Evolutionary conservation across 768 basidiomycete genomes (phyloP).

Genomic region (Boletus bicolor): DNA sequence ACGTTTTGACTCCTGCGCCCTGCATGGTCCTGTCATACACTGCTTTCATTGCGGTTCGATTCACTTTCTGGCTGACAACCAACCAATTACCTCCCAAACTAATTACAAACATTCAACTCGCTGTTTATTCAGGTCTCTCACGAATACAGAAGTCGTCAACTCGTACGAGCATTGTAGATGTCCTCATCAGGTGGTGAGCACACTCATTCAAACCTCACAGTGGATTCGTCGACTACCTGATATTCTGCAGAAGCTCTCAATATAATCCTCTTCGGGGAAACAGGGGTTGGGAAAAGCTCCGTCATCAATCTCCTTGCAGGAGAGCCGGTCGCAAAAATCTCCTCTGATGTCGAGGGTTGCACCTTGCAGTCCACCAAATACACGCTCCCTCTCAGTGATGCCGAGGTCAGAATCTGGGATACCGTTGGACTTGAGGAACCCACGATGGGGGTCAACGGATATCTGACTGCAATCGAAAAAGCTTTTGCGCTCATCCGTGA

Average conservation of each 20-base stretch:
- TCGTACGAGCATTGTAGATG: slow-evolving; percentile 9
- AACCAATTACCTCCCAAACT: neutral
- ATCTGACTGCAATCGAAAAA: slow-evolving; percentile 29
- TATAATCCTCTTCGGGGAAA: slow-evolving; percentile 31
- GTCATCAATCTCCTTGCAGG: slow-evolving; percentile 42
- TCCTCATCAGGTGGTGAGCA: slow-evolving; percentile 19
- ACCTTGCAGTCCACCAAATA: slow-evolving; percentile 33
- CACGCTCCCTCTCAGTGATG: slow-evolving; percentile 4
- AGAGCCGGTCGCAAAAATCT: slow-evolving; percentile 26
- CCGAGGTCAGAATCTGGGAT: slow-evolving; percentile 26
- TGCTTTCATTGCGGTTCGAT: slow-evolving; percentile 4
- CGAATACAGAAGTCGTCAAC: slow-evolving; percentile 5
- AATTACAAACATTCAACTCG: neutral
- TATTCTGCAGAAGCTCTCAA: slow-evolving; percentile 17
- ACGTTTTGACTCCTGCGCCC: neutral
- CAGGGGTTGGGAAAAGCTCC: slow-evolving; percentile 41
- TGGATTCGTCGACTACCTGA: neutral
- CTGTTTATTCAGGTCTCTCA: slow-evolving; percentile 2
- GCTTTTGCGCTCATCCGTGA: slow-evolving; percentile 26
- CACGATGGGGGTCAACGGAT: slow-evolving; percentile 26
- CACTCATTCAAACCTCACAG: neutral
- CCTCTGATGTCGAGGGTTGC: slow-evolving; percentile 32
- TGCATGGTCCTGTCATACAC: slow-evolving; percentile 2
- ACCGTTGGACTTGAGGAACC: slow-evolving; percentile 32
- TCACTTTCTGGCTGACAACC: slow-evolving; percentile 6